A percentile compares a stretch with the other conserved stretches of the same genome.
Evolutionary conservation across 495 filamentous ascomycete genomes (phyloP).

Genomic region (Aspergillus steynii): DNA sequence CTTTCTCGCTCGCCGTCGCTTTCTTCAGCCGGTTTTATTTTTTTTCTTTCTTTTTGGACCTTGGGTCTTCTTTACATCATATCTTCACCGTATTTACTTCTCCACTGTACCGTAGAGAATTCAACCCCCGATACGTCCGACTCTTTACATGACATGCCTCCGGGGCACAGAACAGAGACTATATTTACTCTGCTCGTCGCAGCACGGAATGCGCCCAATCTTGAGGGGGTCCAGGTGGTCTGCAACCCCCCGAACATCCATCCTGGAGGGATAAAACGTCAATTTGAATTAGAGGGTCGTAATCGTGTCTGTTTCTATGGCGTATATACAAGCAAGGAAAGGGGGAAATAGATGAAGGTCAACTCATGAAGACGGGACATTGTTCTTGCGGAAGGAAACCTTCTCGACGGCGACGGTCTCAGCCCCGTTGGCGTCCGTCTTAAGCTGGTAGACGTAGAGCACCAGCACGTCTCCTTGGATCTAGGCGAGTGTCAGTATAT

Average conservation of each 20-base stretch:
- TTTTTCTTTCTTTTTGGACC: background rate
- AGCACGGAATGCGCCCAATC: background rate
- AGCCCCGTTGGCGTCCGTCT: slow-evolving; percentile 81
- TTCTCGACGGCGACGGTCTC: slow-evolving; percentile 97
- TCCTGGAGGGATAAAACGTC: background rate
- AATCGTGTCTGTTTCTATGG: slow-evolving; percentile 24
- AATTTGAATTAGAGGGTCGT: slow-evolving; percentile 18
- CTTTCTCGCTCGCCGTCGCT: background rate
- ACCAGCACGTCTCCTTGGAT: slow-evolving; percentile 97
- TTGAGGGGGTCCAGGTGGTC: background rate
- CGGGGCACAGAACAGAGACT: too few relatives aligned
- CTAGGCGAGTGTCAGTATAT: slow-evolving; percentile 42
- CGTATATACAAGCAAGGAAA: slow-evolving; percentile 34
- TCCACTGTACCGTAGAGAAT: background rate
- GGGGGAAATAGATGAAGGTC: slow-evolving; percentile 9
- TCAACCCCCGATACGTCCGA: too few relatives aligned
- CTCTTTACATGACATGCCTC: too few relatives aligned
- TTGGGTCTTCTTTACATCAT: background rate
- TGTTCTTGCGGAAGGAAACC: slow-evolving; percentile 92
- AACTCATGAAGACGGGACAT: slow-evolving; percentile 34
- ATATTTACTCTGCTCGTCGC: too few relatives aligned
- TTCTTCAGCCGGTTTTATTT: background rate
- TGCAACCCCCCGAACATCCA: background rate
- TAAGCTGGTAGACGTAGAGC: slow-evolving; percentile 95
- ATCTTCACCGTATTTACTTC: background rate